Base-by-base conservation (phyloP, 257 asterid genomes). In the Schizonepeta tenuifolia region DNA sequence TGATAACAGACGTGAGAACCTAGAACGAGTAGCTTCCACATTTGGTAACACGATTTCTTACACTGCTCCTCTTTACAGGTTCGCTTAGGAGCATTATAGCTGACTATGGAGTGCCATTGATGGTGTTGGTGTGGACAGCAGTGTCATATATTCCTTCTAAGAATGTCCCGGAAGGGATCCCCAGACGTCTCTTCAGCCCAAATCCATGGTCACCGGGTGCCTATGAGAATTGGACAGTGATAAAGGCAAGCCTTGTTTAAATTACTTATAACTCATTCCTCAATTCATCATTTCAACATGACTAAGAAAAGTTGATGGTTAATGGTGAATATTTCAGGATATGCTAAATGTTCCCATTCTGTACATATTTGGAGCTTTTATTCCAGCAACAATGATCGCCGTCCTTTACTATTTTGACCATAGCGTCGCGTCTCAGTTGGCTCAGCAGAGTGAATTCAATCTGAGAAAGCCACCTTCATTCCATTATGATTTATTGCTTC, bases 121-220 rank as follows among this genome's bases (percentile, higher is more conserved):
- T 93, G 98, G 97, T 93, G 60, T 72, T 93, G 73, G 88, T 82
- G 10, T 93, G 97, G 97, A 91, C 98, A 53, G 96, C 86, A 5
- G 73, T 89, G 56, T 91, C 97, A 2, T 93, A 91, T 46, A 84
- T 85, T 71, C 97, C 98, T 36, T 20, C 93, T 64, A 75, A 67
- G 67, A 92, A 80, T 77, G 97, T 93, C 7, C 98, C 98, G 2
- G 54, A 84, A 61, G 96, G 98, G 65, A 84, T 93, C 61, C 98
- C 98, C 10, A 80, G 97, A 43, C 97, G 98, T 14, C 96, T 93
- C 71, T 71, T 80, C 40, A 93, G 98, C 89, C 98, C 98, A 14
- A 89, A 93, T 67, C 98, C 98, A 12, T 93, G 98, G 98, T 83
- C 97, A 13, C 92, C 92, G 6, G 96, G 95, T 10, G 97, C 98